Conservation (phyloP, 2,329 filamentous ascomycete genomes). For the Venturia effusa region DNA sequence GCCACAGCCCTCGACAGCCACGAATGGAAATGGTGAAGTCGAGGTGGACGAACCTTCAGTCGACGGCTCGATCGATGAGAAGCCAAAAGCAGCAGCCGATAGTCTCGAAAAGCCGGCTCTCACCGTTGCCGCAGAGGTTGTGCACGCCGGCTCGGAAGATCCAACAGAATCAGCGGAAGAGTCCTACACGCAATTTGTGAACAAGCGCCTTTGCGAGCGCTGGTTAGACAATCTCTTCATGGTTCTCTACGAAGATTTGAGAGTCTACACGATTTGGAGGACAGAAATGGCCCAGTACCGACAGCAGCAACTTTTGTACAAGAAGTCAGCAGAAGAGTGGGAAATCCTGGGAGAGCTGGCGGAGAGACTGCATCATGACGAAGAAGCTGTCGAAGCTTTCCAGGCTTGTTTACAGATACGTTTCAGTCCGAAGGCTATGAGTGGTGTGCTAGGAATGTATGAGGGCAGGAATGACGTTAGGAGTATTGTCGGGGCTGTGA, state of each 20-base stretch:
- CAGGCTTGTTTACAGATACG: slow-evolving; percentile 75
- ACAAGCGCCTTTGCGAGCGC: slow-evolving; percentile 91
- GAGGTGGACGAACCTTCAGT: slow-evolving; percentile 23
- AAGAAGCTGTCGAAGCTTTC: slow-evolving; percentile 90
- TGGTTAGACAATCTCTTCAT: slow-evolving; percentile 99
- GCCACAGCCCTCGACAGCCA: background rate
- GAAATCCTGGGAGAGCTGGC: slow-evolving; percentile 91
- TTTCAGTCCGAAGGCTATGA: slow-evolving; percentile 88
- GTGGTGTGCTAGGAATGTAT: slow-evolving; percentile 70
- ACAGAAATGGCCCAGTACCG: slow-evolving; percentile 95
- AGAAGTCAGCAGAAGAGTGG: slow-evolving; percentile 96
- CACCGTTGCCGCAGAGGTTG: slow-evolving; percentile 64
- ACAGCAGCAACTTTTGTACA: slow-evolving; percentile 88
- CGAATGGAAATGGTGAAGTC: slow-evolving; percentile 26
- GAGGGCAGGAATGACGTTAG: slow-evolving; percentile 69
- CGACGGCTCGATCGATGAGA: slow-evolving; percentile 24
- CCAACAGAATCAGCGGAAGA: background rate
- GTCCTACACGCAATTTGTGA: slow-evolving; percentile 76
- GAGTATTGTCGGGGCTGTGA: slow-evolving; percentile 73
- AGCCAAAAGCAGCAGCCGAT: background rate
- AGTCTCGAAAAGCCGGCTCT: slow-evolving; percentile 67
- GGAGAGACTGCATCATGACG: slow-evolving; percentile 80
- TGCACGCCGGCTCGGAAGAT: slow-evolving; percentile 58
- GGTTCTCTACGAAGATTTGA: slow-evolving; percentile 95
- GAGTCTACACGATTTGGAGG: slow-evolving; percentile 98